A percentile compares a stretch with the other conserved stretches of the same genome.
Conservation (phyloP, 257 asterid genomes). For the Solanum paucissectum region DNA sequence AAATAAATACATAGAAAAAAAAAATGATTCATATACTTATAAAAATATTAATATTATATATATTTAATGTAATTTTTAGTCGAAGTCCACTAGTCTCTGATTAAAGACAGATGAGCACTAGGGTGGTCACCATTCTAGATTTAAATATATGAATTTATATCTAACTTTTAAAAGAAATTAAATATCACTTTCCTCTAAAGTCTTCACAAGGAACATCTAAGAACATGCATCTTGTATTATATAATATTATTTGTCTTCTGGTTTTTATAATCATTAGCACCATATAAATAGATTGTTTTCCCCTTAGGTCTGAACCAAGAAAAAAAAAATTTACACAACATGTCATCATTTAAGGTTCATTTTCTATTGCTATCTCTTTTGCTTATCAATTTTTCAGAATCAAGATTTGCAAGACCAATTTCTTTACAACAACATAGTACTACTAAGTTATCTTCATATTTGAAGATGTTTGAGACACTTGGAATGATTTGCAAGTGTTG, state of each 20-base stretch:
- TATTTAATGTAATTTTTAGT: no score
- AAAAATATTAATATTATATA: neutral
- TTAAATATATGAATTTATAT: neutral
- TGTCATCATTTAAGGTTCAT: neutral
- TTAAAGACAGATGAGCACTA: neutral
- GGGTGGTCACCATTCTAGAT: neutral
- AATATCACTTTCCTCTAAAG: neutral
- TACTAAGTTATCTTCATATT: neutral
- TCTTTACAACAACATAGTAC: neutral
- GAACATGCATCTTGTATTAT: neutral
- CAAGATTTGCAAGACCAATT: neutral
- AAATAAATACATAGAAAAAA: no score
- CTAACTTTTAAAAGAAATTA: neutral
- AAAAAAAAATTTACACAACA: neutral
- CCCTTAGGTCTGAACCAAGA: neutral
- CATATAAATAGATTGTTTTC: neutral
- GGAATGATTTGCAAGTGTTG: conserved; percentile 42
- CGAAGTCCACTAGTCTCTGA: neutral
- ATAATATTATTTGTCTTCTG: neutral
- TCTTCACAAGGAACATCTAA: neutral
- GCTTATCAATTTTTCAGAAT: neutral
- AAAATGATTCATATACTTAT: no score
- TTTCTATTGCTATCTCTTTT: neutral
- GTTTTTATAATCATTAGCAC: neutral
- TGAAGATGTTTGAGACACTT: conserved; percentile 9